Base-by-base conservation (phyloP, 2,329 filamentous ascomycete species). In the Fusarium secorum region DNA sequence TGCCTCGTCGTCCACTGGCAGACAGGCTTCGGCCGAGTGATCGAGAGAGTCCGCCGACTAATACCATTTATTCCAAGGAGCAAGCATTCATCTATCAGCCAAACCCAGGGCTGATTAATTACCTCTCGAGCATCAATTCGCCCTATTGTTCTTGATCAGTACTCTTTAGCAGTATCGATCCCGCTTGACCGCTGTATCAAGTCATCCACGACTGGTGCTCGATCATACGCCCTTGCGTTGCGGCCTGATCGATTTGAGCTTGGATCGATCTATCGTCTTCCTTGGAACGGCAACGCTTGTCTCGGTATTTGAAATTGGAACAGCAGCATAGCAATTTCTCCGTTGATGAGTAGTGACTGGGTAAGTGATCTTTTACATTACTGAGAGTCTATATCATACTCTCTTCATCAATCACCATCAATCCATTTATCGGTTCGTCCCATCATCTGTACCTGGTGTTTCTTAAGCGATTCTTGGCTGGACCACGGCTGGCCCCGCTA, bases 161-260 rank as follows among this genome's bases (percentile, higher is more conserved):
- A 49, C 55, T 45, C 38, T 24, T 41, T 17, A 44, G 30, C 35
- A 44, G 45, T 58, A 55, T 39, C 32, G 38, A 26, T 45, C 32
- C n/a, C 28, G 46, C 46, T 44, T 61, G 68, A 46, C 60, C 49
- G 38, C 53, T 26, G 32, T 30, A 49, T 30, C 38, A 46, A 58
- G 46, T 36, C 51, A 36, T 32, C 28, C 35, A 66, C 41, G 41
- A 72, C 54, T 22, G n/a, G 48, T 54, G 48, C 46, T 59, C 46
- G 49, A 69, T 36, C 17, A 63, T 24, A 59, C 55, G 36, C 63
- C 72, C 63, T 74, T 74, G 64, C 66, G 59, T 74, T 65, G 53
- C 70, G 56, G 70, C 55, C 67, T 57, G 54, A 69, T 74, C 62
- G 33, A 67, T 73, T 62, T 35, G 56, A 72, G 53, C 68, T 60